phyloP scores from a whole-genome alignment of 176 grass and related monocot genomes.

The Leersia perrieri region DNA sequence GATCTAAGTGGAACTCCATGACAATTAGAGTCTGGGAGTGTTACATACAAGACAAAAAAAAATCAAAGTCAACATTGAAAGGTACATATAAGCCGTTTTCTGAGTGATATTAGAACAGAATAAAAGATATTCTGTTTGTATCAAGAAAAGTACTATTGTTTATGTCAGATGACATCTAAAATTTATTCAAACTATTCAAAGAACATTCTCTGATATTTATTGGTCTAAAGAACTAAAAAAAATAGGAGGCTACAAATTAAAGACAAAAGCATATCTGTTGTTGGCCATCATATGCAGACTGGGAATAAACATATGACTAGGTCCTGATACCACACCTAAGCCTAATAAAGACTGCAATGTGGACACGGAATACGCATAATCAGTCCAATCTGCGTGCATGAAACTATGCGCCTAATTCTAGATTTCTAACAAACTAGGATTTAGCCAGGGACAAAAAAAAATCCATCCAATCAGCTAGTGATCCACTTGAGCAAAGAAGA shows the following conservation, averaged over 20 bases:
- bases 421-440: slow-evolving; percentile 22
- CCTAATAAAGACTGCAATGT: slow-evolving; percentile 31
- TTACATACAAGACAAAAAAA: not conserved
- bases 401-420: slow-evolving; percentile 32
- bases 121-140: slow-evolving; percentile 25
- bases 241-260: slow-evolving; percentile 54
- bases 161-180: slow-evolving; percentile 19
- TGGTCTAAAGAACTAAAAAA: slow-evolving; percentile 43
- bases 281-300: slow-evolving; percentile 26
- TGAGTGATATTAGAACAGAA: slow-evolving; percentile 14
- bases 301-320: slow-evolving; percentile 42
- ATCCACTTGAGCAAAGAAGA: slow-evolving; percentile 31
- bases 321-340: slow-evolving; percentile 19
- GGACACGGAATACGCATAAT: slow-evolving; percentile 42
- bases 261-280: slow-evolving; percentile 36
- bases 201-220: slow-evolving; percentile 26
- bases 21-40: not conserved
- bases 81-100: slow-evolving; percentile 16
- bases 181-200: slow-evolving; percentile 15
- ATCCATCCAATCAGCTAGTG: slow-evolving; percentile 46
- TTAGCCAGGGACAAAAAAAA: slow-evolving; percentile 35
- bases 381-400: slow-evolving; percentile 37
- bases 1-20: not conserved
- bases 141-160: slow-evolving; percentile 14
- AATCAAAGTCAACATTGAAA: not conserved